Conservation (phyloP, 192 early-diverging fungal genomes). For the Entomortierella beljakovae region DNA sequence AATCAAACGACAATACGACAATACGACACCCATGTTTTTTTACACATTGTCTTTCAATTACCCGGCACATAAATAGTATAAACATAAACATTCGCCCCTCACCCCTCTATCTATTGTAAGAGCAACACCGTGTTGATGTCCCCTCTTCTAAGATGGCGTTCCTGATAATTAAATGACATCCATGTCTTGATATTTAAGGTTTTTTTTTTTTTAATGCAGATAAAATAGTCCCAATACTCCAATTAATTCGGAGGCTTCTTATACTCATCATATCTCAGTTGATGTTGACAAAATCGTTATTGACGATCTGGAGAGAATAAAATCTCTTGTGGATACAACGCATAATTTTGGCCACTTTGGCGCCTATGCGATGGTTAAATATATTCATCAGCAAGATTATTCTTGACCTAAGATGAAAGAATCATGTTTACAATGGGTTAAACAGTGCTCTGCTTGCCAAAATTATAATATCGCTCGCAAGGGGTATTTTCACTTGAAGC, state of each 20-base stretch:
- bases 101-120: too few species aligned
- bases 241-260: neutral
- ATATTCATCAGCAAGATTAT: neutral
- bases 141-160: too few species aligned
- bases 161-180: too few species aligned
- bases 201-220: too few species aligned
- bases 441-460: conserved; percentile 28
- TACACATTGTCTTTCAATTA: too few species aligned
- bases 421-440: conserved; percentile 20
- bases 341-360: neutral
- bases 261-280: neutral
- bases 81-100: too few species aligned
- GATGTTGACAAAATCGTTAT: conserved; percentile 9
- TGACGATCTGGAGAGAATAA: conserved; percentile 18
- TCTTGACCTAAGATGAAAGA: conserved; percentile 26
- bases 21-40: too few species aligned
- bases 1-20: too few species aligned
- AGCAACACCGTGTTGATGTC: too few species aligned
- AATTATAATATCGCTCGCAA: conserved; percentile 32
- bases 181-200: too few species aligned
- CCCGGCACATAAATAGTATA: too few species aligned
- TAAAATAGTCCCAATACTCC: too few species aligned
- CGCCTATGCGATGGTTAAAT: neutral
- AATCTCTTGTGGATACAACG: conserved; percentile 14
- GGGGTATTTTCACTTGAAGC: conserved; percentile 27